Conservation (phyloP, 441 rosid genomes). For the Geranium incanum region DNA sequence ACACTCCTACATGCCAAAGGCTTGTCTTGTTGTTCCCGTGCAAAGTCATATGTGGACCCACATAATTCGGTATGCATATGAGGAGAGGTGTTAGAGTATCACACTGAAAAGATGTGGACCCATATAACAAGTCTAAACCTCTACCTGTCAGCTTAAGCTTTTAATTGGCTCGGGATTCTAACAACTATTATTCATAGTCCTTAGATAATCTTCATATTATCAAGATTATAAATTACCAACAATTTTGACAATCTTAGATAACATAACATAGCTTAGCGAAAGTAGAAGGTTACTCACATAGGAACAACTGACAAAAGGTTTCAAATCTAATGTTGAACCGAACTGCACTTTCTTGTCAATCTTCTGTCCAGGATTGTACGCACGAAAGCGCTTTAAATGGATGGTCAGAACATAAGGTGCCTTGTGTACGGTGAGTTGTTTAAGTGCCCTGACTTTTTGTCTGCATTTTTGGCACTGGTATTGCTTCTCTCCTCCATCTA, state of each 20-base stretch:
- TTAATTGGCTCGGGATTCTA: no score
- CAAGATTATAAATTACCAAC: no score
- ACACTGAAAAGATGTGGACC: no score
- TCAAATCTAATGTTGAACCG: constrained; percentile 62
- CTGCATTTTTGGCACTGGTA: constrained; percentile 84
- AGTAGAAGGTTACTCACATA: constrained; percentile 48
- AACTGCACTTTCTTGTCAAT: constrained; percentile 64
- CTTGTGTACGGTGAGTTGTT: constrained; percentile 78
- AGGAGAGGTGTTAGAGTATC: no score
- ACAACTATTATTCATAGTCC: no score
- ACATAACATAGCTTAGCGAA: constrained; percentile 1
- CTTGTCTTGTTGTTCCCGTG: no score
- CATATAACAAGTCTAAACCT: no score
- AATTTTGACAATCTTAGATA: no score
- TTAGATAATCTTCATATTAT: background rate
- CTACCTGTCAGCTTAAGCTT: no score
- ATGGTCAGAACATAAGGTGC: constrained; percentile 78
- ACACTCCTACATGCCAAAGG: no score
- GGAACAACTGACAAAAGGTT: constrained; percentile 68
- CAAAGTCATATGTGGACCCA: no score
- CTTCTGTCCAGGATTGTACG: constrained; percentile 61
- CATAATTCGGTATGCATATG: no score
- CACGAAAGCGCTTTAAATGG: constrained; percentile 82
- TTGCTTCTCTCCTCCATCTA: constrained; percentile 87
- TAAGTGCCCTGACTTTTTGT: constrained; percentile 74